These are phyloP conservation scores for Cladosporium halotolerans DNA, from an alignment of 2,329 filamentous ascomycete species.

Conservation along the genomic window DNA sequence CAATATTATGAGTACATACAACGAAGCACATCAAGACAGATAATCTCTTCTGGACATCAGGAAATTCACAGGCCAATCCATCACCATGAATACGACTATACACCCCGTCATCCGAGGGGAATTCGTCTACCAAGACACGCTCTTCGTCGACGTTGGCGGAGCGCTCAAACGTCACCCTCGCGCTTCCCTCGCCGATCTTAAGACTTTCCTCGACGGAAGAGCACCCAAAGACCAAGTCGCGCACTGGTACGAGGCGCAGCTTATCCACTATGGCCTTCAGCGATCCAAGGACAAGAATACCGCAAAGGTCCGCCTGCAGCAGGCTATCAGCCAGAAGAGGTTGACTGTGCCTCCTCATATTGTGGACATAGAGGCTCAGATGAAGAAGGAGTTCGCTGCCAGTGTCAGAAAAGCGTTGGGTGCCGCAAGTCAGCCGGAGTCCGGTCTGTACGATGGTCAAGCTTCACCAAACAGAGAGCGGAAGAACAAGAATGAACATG, in stretches of 20 bases:
- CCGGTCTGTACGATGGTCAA: neutral
- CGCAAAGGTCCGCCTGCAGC: conserved; percentile 53
- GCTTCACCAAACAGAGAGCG: conserved; percentile 17
- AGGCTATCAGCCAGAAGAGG: conserved; percentile 46
- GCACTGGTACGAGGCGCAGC: conserved; percentile 58
- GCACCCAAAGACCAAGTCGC: conserved; percentile 45
- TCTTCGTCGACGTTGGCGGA: conserved; percentile 26
- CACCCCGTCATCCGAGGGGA: conserved; percentile 22
- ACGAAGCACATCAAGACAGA: no score
- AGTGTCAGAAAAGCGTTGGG: conserved; percentile 44
- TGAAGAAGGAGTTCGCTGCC: conserved; percentile 54
- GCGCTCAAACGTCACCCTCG: conserved; percentile 25
- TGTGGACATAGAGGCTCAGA: conserved; percentile 44
- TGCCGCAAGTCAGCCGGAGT: conserved; percentile 12
- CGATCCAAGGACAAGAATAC: conserved; percentile 53
- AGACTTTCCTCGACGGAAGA: conserved; percentile 19
- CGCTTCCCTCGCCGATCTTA: conserved; percentile 22
- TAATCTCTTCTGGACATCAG: no score
- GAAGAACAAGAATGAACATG: conserved; percentile 17
- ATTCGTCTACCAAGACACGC: conserved; percentile 25
- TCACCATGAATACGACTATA: conserved; percentile 14
- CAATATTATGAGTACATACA: no score
- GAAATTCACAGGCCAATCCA: neutral
- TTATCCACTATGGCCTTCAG: conserved; percentile 56
- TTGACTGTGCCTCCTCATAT: conserved; percentile 48